Conservation (phyloP, 2,329 filamentous ascomycete species). For the Diaporthe amygdali region DNA sequence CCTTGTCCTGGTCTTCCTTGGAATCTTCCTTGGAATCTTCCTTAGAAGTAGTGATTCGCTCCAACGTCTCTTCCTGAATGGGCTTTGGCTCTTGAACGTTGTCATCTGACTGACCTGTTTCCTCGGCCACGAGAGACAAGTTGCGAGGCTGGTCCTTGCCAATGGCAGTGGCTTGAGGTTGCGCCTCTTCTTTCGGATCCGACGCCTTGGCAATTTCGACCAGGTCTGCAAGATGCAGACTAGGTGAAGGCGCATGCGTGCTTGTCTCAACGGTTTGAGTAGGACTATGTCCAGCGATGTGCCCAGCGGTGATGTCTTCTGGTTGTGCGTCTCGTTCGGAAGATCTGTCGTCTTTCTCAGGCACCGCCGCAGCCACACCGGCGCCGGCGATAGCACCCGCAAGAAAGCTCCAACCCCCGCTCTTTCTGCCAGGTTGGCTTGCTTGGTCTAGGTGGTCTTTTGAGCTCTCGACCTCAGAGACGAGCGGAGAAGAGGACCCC, state of each 20-base stretch:
- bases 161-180: neutral
- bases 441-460: neutral
- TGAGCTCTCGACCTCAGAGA: neutral
- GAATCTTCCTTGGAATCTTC: neutral
- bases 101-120: neutral
- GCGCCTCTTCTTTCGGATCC: neutral
- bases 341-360: neutral
- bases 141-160: neutral
- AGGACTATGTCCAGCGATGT: neutral
- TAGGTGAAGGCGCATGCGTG: neutral
- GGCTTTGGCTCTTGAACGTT: neutral
- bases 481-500: neutral
- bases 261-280: neutral
- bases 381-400: slow-evolving; percentile 11
- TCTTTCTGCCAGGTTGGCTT: neutral
- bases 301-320: neutral
- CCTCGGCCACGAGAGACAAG: neutral
- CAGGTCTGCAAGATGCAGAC: neutral
- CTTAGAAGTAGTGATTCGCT: neutral
- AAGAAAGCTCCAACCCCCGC: slow-evolving; percentile 15
- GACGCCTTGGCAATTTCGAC: neutral
- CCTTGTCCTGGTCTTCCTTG: neutral
- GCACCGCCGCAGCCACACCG: neutral
- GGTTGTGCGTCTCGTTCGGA: neutral
- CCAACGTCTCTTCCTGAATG: neutral